Evolutionary conservation across 257 asterid species (phyloP).

Genomic region (Primulina tabacum): DNA sequence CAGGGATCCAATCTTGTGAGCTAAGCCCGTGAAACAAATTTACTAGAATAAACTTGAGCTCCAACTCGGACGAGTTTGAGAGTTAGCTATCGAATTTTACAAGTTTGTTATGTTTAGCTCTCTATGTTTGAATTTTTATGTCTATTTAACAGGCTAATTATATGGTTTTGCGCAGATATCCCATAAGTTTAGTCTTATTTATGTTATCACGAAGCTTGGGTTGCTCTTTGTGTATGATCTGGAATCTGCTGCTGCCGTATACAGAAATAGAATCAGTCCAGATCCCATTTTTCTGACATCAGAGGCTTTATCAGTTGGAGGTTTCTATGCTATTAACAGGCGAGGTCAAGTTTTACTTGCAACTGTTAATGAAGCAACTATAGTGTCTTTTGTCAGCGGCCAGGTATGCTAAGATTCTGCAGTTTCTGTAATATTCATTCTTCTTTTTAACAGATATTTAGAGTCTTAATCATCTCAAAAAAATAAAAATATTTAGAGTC

Average conservation of each 20-base stretch:
- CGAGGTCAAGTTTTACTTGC: constrained; percentile 96
- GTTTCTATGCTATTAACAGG: constrained; percentile 87
- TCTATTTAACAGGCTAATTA: constrained; percentile 17
- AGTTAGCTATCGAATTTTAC: not conserved
- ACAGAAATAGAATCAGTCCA: constrained; percentile 92
- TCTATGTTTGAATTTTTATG: not conserved
- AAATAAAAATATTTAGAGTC: no score
- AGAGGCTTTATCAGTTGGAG: constrained; percentile 88
- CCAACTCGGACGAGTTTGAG: not conserved
- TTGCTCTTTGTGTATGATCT: constrained; percentile 69
- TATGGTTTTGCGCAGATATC: constrained; percentile 64
- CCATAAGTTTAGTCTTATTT: constrained; percentile 53
- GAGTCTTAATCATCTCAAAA: no score
- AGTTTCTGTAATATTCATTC: no score
- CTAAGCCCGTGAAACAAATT: not conserved
- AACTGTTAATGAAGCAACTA: constrained; percentile 85
- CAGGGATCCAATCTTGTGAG: not conserved
- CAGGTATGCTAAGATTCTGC: no score
- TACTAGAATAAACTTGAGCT: not conserved
- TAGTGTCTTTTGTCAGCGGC: constrained; percentile 88
- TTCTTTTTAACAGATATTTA: no score
- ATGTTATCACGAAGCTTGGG: constrained; percentile 68
- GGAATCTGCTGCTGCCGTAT: constrained; percentile 77
- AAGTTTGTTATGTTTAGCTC: not conserved
- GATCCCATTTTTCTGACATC: constrained; percentile 88